These are phyloP conservation scores for Cladorrhinum samala DNA, from an alignment of 495 filamentous ascomycete species.

Conservation along the genomic window DNA sequence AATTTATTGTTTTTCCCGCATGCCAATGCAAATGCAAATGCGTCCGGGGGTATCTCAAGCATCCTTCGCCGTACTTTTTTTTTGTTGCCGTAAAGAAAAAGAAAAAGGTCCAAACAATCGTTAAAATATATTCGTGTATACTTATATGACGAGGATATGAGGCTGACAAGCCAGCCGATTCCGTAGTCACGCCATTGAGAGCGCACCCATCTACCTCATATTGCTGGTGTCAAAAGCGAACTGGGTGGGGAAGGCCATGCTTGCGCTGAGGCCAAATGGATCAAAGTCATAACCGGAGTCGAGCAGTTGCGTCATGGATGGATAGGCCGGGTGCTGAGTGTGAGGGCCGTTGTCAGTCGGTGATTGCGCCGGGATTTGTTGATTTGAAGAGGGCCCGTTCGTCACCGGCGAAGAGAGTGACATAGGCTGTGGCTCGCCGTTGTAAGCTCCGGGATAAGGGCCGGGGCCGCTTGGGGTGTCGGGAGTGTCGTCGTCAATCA, in stretches of 20 bases:
- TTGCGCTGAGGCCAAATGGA: conserved; percentile 83
- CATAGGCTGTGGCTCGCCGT: conserved; percentile 33
- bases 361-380: conserved; percentile 26
- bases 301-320: conserved; percentile 62
- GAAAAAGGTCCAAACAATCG: neutral
- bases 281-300: conserved; percentile 83
- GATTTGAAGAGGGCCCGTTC: conserved; percentile 26
- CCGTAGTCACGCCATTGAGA: neutral
- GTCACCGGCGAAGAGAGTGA: conserved; percentile 37
- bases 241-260: conserved; percentile 89
- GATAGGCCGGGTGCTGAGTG: conserved; percentile 39
- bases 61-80: conserved; percentile 2
- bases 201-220: conserved; percentile 36
- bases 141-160: too few relatives aligned
- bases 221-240: conserved; percentile 73
- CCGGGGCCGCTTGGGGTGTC: conserved; percentile 62
- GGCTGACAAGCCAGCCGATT: neutral
- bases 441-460: conserved; percentile 55
- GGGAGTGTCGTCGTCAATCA: conserved; percentile 69
- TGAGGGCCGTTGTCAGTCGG: conserved; percentile 28
- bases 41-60: conserved; percentile 14
- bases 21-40: conserved; percentile 10
- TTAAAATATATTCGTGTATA: too few relatives aligned
- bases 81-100: neutral
- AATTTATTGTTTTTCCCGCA: conserved; percentile 3